Base-by-base conservation (phyloP, 805 yeast species). In the Hagleromyces aurorensis region DNA sequence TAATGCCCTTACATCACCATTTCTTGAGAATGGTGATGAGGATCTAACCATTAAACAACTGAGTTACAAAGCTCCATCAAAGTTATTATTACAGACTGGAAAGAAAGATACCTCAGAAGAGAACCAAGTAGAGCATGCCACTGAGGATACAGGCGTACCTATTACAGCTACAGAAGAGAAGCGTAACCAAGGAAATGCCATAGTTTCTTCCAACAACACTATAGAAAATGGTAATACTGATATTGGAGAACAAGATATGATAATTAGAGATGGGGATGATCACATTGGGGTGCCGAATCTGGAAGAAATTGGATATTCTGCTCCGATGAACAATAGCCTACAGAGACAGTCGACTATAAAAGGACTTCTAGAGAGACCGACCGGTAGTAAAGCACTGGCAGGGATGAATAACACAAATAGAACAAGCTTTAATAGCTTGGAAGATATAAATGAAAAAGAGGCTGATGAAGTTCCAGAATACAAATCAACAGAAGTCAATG, bases 21-120 rank as follows among this genome's bases (percentile, higher is more conserved):
- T 30, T 22, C 26, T 25, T 22, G 34, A 30, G 14, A 20, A 19
- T 6, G 23, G 17, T 9, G 32, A 29, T 4, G 32, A 16, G 7
- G 23, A 16, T 9, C 13, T 32, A 3, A 5, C 30, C 12, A 31
- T 27, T 7, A 34, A 30, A 9, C 49, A 36, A 21, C 46, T 37
- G 7, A 36, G 38, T 26, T 40, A 44, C 18, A 40, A 38, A 21
- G 44, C 37, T 6, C 47, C 50, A n/a, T 44, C 46, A 8, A 34
- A 39, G 11, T 15, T 40, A 13, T 35, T 39, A 19, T 27, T 27
- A 17, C 34, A 30, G n/a, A n/a, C n/a, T n/a, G n/a, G n/a, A n/a
- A n/a, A n/a, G n/a, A n/a, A n/a, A 13, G 25, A 21, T 9, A 20
- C 21, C 23, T 14, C 15, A 13, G 31, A 27, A 16, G 31, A 27